These are phyloP conservation scores for Chrysosphaeria jannelii DNA, from an alignment of 2,329 filamentous ascomycete genomes.

Conservation along the genomic window DNA sequence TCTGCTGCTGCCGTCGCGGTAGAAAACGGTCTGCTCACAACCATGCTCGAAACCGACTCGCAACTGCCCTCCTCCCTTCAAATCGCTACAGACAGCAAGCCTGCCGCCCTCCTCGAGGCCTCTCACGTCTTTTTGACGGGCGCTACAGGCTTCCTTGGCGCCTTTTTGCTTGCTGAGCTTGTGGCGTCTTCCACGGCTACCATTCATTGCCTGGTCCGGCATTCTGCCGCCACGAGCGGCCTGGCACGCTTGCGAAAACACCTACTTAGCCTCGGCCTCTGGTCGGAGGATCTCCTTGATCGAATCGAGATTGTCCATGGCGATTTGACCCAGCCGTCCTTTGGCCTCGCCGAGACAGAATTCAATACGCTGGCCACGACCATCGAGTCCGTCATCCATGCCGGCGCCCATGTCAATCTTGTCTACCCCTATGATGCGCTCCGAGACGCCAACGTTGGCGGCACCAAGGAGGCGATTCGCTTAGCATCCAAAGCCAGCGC, in stretches of 20 bases:
- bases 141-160: constrained; percentile 46
- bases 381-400: constrained; percentile 46
- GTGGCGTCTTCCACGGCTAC: constrained; percentile 36
- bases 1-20: constrained; percentile 1
- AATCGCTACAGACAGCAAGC: constrained; percentile 16
- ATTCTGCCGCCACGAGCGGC: constrained; percentile 21
- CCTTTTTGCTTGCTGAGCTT: constrained; percentile 39
- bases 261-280: constrained; percentile 47
- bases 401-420: constrained; percentile 49
- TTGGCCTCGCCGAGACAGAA: constrained; percentile 33
- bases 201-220: constrained; percentile 34
- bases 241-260: constrained; percentile 47
- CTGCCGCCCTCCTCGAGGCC: constrained; percentile 25
- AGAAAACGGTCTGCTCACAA: constrained; percentile 2
- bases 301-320: constrained; percentile 47
- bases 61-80: constrained; percentile 39
- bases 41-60: constrained; percentile 10
- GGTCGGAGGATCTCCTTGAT: constrained; percentile 49
- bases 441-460: constrained; percentile 44
- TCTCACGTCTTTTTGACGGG: constrained; percentile 43
- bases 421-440: constrained; percentile 59
- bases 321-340: constrained; percentile 34
- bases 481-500: constrained; percentile 34
- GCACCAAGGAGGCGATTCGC: constrained; percentile 45
- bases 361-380: constrained; percentile 34